Percentiles rank a stretch among this genome's conserved stretches.
phyloP scores from a whole-genome alignment of 768 basidiomycete species.

The Suillus subaureus region DNA sequence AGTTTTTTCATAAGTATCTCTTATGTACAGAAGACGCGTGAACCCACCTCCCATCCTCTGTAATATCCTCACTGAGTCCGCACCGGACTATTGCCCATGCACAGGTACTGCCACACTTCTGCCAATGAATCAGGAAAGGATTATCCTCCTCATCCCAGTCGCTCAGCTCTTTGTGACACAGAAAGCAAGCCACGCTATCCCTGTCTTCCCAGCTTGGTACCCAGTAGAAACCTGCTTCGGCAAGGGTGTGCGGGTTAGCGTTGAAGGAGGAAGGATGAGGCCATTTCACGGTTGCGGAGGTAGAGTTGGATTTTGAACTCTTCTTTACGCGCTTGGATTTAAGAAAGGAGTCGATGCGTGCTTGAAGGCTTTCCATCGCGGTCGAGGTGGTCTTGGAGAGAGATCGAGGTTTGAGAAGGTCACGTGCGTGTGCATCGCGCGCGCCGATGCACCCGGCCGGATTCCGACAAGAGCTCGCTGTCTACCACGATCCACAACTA shows the following conservation, averaged over 20 bases:
- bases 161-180: constrained; percentile 79
- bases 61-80: constrained; percentile 59
- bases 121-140: constrained; percentile 81
- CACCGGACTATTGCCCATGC: constrained; percentile 85
- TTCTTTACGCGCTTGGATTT: constrained; percentile 64
- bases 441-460: constrained; percentile 2
- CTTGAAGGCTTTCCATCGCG: constrained; percentile 55
- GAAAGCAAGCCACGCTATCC: constrained; percentile 82
- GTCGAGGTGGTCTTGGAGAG: constrained; percentile 12
- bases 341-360: constrained; percentile 68
- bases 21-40: not conserved
- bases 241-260: constrained; percentile 74
- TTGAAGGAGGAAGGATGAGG: constrained; percentile 66
- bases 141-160: constrained; percentile 88
- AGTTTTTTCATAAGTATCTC: not conserved
- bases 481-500: constrained; percentile 2
- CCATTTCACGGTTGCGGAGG: constrained; percentile 63
- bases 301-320: constrained; percentile 46
- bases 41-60: constrained; percentile 57
- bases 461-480: constrained; percentile 4
- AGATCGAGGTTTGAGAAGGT: constrained; percentile 6
- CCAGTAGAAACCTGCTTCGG: constrained; percentile 91
- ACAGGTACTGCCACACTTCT: constrained; percentile 67
- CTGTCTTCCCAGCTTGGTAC: constrained; percentile 64
- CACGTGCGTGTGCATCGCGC: not conserved